phyloP scores from a whole-genome alignment of 2,329 filamentous ascomycete genomes.

The Cladorrhinum sp. region DNA sequence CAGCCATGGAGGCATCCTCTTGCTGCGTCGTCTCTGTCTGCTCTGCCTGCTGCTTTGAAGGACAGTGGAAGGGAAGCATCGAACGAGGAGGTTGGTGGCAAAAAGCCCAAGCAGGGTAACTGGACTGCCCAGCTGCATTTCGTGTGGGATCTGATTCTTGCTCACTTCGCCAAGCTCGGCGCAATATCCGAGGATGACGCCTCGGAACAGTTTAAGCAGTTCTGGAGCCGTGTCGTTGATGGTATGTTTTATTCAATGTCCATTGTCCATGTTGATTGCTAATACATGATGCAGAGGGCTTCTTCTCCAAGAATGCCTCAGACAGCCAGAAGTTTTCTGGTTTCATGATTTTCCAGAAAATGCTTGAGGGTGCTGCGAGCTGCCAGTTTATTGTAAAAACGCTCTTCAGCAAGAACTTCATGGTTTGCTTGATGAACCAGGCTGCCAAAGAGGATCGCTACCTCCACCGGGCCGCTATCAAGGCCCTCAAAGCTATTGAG shows the following conservation, averaged over 20 bases:
- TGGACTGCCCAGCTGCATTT: conserved; percentile 83
- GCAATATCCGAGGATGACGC: conserved; percentile 33
- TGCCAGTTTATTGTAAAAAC: conserved; percentile 48
- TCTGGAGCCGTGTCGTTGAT: conserved; percentile 86
- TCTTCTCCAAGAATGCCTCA: conserved; percentile 79
- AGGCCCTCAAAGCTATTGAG: conserved; percentile 70
- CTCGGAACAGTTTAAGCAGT: conserved; percentile 62
- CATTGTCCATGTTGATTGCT: neutral
- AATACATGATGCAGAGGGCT: conserved; percentile 56
- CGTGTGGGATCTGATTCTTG: conserved; percentile 80
- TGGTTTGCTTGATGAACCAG: conserved; percentile 80
- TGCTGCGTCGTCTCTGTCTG: conserved; percentile 62
- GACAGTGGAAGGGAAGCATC: conserved; percentile 61
- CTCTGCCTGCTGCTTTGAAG: conserved; percentile 74
- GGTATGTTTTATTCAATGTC: conserved; percentile 51
- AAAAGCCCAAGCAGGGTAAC: conserved; percentile 62
- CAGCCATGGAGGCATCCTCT: conserved; percentile 80
- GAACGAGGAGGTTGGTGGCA: conserved; percentile 42
- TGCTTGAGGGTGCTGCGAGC: conserved; percentile 55
- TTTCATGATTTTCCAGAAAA: conserved; percentile 79
- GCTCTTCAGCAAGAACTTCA: conserved; percentile 80
- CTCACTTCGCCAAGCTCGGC: conserved; percentile 42
- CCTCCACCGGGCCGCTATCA: conserved; percentile 74
- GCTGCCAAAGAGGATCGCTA: conserved; percentile 73
- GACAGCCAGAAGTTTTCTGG: conserved; percentile 90